phyloP scores from a whole-genome alignment of 129 eudicot genomes.

The Logfia minima region DNA sequence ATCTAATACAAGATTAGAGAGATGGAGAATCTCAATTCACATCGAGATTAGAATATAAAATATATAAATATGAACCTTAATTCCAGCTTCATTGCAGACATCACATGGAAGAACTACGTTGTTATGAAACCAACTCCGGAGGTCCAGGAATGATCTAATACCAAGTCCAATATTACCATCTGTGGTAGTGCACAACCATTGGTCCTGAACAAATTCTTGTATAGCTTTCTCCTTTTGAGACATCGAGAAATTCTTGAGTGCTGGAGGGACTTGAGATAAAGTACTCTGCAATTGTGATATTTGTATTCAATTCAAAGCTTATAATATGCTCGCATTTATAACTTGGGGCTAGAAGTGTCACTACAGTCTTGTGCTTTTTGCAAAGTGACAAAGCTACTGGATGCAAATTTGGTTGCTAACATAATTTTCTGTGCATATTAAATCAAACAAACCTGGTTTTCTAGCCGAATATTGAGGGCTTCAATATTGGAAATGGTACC shows the following conservation, averaged over 20 bases:
- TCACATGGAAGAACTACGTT: conserved; percentile 80
- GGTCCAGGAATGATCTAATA: conserved; percentile 88
- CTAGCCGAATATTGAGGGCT: conserved; percentile 70
- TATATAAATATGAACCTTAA: conserved; percentile 53
- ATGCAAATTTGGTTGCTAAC: conserved; percentile 9
- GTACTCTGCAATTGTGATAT: conserved; percentile 45
- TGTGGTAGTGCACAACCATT: conserved; percentile 65
- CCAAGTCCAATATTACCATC: conserved; percentile 80
- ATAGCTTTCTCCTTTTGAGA: conserved; percentile 84
- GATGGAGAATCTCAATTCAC: background rate
- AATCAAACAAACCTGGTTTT: conserved; percentile 55
- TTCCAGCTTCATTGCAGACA: conserved; percentile 92
- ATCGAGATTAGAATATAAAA: background rate
- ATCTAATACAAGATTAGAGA: background rate
- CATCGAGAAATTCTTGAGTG: conserved; percentile 69
- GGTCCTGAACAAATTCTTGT: conserved; percentile 65
- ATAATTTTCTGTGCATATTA: conserved; percentile 10
- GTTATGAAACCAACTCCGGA: conserved; percentile 86
- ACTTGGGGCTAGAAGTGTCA: background rate
- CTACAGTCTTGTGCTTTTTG: background rate
- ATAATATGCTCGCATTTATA: background rate
- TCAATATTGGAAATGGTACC: conserved; percentile 67
- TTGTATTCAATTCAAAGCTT: background rate
- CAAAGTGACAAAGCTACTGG: conserved; percentile 12
- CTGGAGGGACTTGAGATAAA: conserved; percentile 58